phyloP scores from a whole-genome alignment of 2,329 filamentous ascomycete genomes.

The Colletotrichum sansevieriae region DNA sequence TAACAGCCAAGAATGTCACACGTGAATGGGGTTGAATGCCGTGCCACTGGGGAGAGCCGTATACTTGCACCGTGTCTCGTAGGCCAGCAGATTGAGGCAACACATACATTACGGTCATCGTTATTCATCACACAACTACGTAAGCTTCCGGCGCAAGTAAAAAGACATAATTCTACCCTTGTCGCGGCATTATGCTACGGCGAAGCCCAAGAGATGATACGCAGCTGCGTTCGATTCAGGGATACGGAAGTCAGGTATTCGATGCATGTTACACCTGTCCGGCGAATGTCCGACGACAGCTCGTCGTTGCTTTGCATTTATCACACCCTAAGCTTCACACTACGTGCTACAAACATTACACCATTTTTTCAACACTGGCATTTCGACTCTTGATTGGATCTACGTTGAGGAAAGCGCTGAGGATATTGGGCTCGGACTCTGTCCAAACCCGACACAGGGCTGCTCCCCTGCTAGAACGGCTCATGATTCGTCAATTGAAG shows the following conservation, averaged over 20 bases:
- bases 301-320: background rate
- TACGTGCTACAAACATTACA: background rate
- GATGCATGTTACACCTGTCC: background rate
- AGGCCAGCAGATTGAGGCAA: slow-evolving; percentile 14
- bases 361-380: background rate
- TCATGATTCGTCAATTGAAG: background rate
- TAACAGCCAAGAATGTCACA: background rate
- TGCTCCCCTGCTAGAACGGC: background rate
- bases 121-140: background rate
- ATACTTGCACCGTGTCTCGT: background rate
- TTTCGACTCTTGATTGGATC: background rate
- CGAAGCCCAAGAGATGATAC: background rate
- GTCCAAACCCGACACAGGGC: background rate
- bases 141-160: too few relatives aligned
- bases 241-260: background rate
- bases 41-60: slow-evolving; percentile 6
- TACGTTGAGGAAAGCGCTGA: background rate
- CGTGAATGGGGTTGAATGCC: background rate
- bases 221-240: background rate
- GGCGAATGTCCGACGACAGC: background rate
- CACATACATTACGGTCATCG: background rate
- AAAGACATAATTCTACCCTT: background rate
- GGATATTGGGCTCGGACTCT: background rate
- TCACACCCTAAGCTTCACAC: background rate
- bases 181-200: accelerated